These are phyloP conservation scores for Trichoderma sp. DNA, from an alignment of 2,329 filamentous ascomycete genomes.

Conservation along the genomic window DNA sequence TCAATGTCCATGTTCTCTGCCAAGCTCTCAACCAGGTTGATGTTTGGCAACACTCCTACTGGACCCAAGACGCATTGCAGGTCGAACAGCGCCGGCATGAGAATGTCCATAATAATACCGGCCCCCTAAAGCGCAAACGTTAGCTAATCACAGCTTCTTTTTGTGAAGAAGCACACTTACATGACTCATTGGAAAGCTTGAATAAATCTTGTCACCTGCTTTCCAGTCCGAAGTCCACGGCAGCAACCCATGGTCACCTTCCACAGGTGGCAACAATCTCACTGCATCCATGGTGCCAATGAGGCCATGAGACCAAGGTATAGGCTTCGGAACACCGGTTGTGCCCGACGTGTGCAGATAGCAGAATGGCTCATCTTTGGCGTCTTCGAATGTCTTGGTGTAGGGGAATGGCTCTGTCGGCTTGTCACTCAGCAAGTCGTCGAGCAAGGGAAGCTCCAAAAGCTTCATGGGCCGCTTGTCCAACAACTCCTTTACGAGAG, in stretches of 20 bases:
- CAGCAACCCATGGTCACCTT: slow-evolving; percentile 34
- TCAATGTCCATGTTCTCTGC: slow-evolving; percentile 40
- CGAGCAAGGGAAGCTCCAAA: neutral
- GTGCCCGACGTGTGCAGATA: slow-evolving; percentile 47
- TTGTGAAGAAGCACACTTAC: slow-evolving; percentile 27
- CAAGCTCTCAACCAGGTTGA: slow-evolving; percentile 39
- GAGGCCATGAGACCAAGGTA: slow-evolving; percentile 39
- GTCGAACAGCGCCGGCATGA: slow-evolving; percentile 41
- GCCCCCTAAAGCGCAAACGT: slow-evolving; percentile 37
- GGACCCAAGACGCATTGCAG: slow-evolving; percentile 43
- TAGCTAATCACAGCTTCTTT: neutral
- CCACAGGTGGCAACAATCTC: slow-evolving; percentile 36
- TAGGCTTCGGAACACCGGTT: slow-evolving; percentile 46
- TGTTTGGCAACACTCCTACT: slow-evolving; percentile 38
- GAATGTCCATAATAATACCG: slow-evolving; percentile 45
- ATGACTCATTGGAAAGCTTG: slow-evolving; percentile 42
- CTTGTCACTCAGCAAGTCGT: neutral
- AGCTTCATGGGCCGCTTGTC: neutral
- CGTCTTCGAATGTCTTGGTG: slow-evolving; percentile 38
- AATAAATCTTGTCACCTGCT: slow-evolving; percentile 37
- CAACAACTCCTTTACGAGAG: neutral
- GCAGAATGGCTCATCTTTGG: slow-evolving; percentile 40
- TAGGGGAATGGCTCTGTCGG: slow-evolving; percentile 33
- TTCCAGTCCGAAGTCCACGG: slow-evolving; percentile 38
- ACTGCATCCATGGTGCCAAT: slow-evolving; percentile 42